phyloP scores from a whole-genome alignment of 2,329 filamentous ascomycete species.

The Coniochaeta prunicola region DNA sequence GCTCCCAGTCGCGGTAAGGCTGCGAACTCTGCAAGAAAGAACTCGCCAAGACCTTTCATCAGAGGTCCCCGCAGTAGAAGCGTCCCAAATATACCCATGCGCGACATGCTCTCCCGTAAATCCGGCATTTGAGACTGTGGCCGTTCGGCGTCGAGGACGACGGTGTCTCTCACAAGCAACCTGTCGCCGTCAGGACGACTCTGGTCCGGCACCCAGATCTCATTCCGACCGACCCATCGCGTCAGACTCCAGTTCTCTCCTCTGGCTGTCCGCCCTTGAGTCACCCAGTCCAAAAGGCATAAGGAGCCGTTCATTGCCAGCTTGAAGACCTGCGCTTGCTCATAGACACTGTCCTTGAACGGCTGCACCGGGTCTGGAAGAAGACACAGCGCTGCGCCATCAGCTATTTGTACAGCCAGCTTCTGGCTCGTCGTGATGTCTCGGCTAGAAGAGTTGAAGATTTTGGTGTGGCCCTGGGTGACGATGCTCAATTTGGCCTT shows the following conservation, averaged over 20 bases:
- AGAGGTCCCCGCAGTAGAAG: constrained; percentile 71
- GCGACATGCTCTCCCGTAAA: constrained; percentile 60
- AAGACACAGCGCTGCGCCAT: constrained; percentile 51
- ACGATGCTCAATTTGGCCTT: constrained; percentile 60
- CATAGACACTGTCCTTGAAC: constrained; percentile 76
- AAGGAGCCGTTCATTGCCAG: constrained; percentile 52
- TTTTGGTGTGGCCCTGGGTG: constrained; percentile 82
- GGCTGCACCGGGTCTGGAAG: constrained; percentile 92
- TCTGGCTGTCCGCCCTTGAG: constrained; percentile 73
- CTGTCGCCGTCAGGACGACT: constrained; percentile 33
- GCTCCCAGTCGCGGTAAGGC: constrained; percentile 74
- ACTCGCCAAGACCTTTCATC: constrained; percentile 58
- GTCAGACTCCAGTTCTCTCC: constrained; percentile 85
- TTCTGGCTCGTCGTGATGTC: constrained; percentile 51
- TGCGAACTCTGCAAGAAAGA: constrained; percentile 74
- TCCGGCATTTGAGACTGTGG: constrained; percentile 29
- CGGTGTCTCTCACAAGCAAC: constrained; percentile 76
- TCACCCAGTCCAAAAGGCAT: constrained; percentile 91
- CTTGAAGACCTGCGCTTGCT: constrained; percentile 74
- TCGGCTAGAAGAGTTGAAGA: constrained; percentile 70
- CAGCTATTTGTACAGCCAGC: constrained; percentile 42
- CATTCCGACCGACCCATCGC: constrained; percentile 77
- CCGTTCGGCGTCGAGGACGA: constrained; percentile 59
- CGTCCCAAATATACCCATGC: constrained; percentile 73
- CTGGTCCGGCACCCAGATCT: constrained; percentile 57